Evolutionary conservation across 1,139 yeast species (phyloP).

Genomic region (Candida anutae): DNA sequence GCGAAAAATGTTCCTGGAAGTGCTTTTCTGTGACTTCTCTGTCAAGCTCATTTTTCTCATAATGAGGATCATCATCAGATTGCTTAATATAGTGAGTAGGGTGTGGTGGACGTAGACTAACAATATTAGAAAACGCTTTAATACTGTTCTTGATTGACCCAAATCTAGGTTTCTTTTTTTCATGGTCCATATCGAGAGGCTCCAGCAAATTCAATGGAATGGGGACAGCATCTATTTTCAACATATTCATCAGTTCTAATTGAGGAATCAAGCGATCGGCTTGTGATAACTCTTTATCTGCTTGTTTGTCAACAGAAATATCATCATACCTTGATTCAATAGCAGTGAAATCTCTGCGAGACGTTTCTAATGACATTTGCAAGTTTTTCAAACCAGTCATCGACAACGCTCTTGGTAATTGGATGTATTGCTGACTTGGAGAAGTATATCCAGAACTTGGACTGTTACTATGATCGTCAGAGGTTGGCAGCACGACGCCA

Average conservation of each 20-base stretch:
- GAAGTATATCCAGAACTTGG: no score
- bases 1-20: conserved; percentile 60
- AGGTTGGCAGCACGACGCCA: no score
- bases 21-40: conserved; percentile 41
- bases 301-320: no score
- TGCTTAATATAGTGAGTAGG: conserved; percentile 49
- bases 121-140: conserved; percentile 27
- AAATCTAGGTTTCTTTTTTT: conserved; percentile 9
- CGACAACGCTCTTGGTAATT: conserved; percentile 25
- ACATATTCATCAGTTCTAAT: not conserved
- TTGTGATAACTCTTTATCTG: conserved; percentile 3
- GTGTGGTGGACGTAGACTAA: conserved; percentile 55
- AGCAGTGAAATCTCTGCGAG: conserved; percentile 16
- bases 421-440: conserved; percentile 7
- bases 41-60: conserved; percentile 34
- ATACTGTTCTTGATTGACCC: conserved; percentile 20
- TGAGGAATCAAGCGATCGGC: conserved; percentile 2
- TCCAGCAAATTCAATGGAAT: conserved; percentile 24
- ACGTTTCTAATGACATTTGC: conserved; percentile 28
- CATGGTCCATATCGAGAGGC: conserved; percentile 16
- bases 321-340: conserved; percentile 19
- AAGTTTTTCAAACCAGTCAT: conserved; percentile 22
- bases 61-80: conserved; percentile 38
- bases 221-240: conserved; percentile 7
- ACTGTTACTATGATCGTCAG: no score